phyloP scores from a whole-genome alignment of 2,329 filamentous ascomycete species.

The Phialophora macrospora region DNA sequence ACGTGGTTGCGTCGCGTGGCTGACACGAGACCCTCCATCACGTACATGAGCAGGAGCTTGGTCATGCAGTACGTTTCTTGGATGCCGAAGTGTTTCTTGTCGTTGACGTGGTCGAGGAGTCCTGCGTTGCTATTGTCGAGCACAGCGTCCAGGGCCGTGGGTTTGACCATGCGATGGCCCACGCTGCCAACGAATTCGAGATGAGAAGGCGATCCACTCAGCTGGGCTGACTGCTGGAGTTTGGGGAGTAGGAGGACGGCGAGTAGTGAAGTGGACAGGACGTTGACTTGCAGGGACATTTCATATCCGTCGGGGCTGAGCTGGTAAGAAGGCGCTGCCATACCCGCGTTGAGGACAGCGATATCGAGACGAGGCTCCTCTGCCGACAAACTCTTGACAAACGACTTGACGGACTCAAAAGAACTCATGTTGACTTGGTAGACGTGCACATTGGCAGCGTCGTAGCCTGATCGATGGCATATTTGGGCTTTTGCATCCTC shows the following conservation, averaged over 20 bases:
- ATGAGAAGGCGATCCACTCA: constrained; percentile 50
- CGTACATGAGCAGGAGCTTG: constrained; percentile 50
- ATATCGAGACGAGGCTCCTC: constrained; percentile 46
- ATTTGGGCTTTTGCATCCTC: constrained; percentile 50
- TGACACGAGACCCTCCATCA: constrained; percentile 46
- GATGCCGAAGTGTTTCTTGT: constrained; percentile 40
- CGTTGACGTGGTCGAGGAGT: constrained; percentile 46
- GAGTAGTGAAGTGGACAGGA: constrained; percentile 39
- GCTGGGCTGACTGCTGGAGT: constrained; percentile 49
- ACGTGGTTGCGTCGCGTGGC: constrained; percentile 41
- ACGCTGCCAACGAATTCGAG: constrained; percentile 53
- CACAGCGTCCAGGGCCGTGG: constrained; percentile 38
- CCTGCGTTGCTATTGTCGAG: constrained; percentile 32
- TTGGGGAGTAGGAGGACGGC: constrained; percentile 35
- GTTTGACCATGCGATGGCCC: constrained; percentile 45
- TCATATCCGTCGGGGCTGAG: constrained; percentile 43
- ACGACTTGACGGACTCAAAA: constrained; percentile 47
- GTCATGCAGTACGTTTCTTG: constrained; percentile 48
- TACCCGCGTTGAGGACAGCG: constrained; percentile 54
- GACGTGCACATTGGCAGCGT: constrained; percentile 41
- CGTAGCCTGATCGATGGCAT: constrained; percentile 42
- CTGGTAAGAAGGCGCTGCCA: constrained; percentile 39
- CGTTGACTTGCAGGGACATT: constrained; percentile 48
- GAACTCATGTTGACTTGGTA: constrained; percentile 52
- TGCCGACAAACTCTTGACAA: constrained; percentile 37